Percentiles rank a stretch among this genome's conserved stretches.
Evolutionary conservation across 2,329 filamentous ascomycete species (phyloP).

Genomic region (Phoma sp.): DNA sequence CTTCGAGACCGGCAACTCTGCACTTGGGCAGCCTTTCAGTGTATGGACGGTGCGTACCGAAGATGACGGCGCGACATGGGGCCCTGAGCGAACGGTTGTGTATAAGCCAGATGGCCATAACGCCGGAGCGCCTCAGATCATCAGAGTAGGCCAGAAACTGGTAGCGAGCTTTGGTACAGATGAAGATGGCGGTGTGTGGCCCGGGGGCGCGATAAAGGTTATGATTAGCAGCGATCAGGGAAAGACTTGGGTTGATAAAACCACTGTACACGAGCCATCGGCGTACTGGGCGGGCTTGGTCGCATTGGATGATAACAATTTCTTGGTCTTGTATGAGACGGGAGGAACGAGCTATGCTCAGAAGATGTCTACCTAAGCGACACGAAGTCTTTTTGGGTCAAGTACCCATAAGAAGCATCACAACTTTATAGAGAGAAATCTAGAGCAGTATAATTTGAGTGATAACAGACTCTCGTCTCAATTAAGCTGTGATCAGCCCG

Average conservation of each 20-base stretch:
- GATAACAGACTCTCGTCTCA: too few species aligned
- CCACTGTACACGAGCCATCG: constrained; percentile 32
- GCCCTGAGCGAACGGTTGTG: constrained; percentile 41
- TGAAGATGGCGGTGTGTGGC: constrained; percentile 47
- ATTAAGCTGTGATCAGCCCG: too few species aligned
- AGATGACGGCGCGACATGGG: constrained; percentile 55
- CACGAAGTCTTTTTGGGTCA: too few species aligned
- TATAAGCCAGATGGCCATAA: constrained; percentile 49
- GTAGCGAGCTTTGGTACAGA: constrained; percentile 57
- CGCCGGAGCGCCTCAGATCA: constrained; percentile 54
- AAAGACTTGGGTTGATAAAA: constrained; percentile 40
- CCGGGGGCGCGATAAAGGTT: constrained; percentile 27
- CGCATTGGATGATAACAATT: constrained; percentile 31
- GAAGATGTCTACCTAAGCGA: constrained; percentile 24
- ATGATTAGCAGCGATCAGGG: constrained; percentile 39
- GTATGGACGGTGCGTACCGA: constrained; percentile 50
- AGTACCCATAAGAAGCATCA: too few species aligned
- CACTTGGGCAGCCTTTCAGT: constrained; percentile 36
- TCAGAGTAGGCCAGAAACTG: constrained; percentile 53
- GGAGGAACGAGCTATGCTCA: constrained; percentile 33
- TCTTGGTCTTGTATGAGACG: constrained; percentile 38
- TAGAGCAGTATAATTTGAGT: too few species aligned
- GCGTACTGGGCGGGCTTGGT: constrained; percentile 44
- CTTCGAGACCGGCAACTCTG: constrained; percentile 50
- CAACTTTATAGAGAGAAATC: too few species aligned